Evolutionary conservation across 371 early-diverging fungal species (phyloP).

Genomic region (Paraphysoderma sedebokerense): DNA sequence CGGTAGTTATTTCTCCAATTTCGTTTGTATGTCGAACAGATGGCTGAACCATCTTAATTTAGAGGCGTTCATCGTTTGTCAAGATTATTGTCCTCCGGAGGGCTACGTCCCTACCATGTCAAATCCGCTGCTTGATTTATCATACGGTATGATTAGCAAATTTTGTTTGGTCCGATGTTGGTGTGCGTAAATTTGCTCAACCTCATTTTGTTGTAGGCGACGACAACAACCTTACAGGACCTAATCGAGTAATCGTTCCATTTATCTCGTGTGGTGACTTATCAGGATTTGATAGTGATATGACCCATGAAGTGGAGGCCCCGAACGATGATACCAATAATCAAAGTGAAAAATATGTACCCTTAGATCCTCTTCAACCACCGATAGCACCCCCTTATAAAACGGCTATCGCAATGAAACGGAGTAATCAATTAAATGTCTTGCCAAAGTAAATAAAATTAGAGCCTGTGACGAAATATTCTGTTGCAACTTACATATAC

Average conservation of each 20-base stretch:
- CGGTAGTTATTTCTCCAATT: constrained; percentile 16
- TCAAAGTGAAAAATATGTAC: constrained; percentile 22
- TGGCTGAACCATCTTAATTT: not conserved
- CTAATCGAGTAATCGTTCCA: constrained; percentile 65
- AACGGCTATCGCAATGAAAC: constrained; percentile 62
- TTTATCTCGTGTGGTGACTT: constrained; percentile 86
- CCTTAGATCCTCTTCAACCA: constrained; percentile 57
- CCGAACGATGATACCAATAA: not conserved
- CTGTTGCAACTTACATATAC: no score
- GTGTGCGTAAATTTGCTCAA: not conserved
- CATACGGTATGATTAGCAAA: constrained; percentile 24
- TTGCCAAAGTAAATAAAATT: no score
- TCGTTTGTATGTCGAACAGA: not conserved
- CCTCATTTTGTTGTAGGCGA: constrained; percentile 12
- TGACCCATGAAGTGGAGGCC: constrained; percentile 54
- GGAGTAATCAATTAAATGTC: no score
- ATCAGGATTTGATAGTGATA: constrained; percentile 43
- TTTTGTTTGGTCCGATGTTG: not conserved
- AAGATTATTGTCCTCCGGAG: constrained; percentile 62
- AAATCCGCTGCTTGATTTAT: constrained; percentile 63
- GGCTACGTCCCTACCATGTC: constrained; percentile 76
- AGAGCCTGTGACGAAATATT: no score
- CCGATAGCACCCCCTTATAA: constrained; percentile 85
- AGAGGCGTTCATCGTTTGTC: constrained; percentile 90
- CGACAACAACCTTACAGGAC: constrained; percentile 42